These are phyloP conservation scores for Tuber microsphaerosporum DNA, from an alignment of 495 filamentous ascomycete species.

Conservation along the genomic window DNA sequence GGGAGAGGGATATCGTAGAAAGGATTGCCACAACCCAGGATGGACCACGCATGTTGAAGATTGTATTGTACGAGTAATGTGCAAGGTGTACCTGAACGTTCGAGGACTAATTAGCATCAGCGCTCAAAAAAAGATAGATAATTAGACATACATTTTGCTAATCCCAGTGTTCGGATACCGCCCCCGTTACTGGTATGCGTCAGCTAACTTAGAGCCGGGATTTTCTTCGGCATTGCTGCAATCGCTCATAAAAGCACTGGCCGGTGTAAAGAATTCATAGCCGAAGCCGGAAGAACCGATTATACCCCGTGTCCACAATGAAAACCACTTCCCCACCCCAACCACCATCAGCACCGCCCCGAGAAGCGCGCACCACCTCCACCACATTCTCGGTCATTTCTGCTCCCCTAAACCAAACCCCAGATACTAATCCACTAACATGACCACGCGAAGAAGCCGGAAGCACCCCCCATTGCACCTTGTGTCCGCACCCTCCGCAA, in stretches of 20 bases:
- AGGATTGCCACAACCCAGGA: neutral
- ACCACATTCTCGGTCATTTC: conserved; percentile 11
- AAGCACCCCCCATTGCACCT: conserved; percentile 66
- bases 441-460: conserved; percentile 76
- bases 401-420: conserved; percentile 65
- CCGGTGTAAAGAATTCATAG: conserved; percentile 66
- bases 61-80: conserved; percentile 3
- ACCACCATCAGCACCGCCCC: neutral
- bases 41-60: conserved; percentile 45
- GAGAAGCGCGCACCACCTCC: conserved; percentile 33
- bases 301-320: too few relatives aligned
- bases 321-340: too few relatives aligned
- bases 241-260: conserved; percentile 46
- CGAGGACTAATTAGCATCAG: too few relatives aligned
- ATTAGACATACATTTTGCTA: too few relatives aligned
- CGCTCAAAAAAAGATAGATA: too few relatives aligned
- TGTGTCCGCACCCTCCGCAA: conserved; percentile 83
- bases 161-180: too few relatives aligned
- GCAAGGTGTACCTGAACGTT: too few relatives aligned
- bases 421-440: conserved; percentile 74
- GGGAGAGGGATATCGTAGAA: conserved; percentile 1
- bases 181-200: conserved; percentile 52
- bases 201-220: conserved; percentile 46
- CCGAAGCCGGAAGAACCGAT: too few relatives aligned
- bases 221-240: conserved; percentile 12